Base-by-base conservation (phyloP, 2,329 filamentous ascomycete genomes). In the Fusarium graminum region DNA sequence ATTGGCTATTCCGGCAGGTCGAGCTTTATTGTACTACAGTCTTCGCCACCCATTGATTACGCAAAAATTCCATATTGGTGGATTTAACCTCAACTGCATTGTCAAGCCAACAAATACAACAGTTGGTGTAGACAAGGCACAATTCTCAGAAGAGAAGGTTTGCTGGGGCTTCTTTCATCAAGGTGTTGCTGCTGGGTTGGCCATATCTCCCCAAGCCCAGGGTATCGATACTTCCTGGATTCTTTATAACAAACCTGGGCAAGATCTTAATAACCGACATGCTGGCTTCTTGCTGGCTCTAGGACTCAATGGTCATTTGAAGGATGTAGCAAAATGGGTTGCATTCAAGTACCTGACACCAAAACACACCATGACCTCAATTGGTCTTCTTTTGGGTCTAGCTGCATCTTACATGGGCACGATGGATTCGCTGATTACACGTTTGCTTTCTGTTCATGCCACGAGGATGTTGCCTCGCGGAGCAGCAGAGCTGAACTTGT, bases 151-250 rank as follows among this genome's bases (percentile, higher is more conserved):
- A 79, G 95, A 99, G 72, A 98, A 97, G 77, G 93, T 97, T 39
- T 94, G 93, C 74, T 99, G 95, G 95, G 94, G 94, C 1, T 99
- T 97, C 79, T 99, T 99, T 79, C 95, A 99, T 76, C 93, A 96
- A 59, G 95, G 95, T 8, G 94, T 96, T 29, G 91, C 94, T n/a
- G 92, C 92, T 25, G 95, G 95, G 4, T 81, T 99, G 26, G 92
- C 93, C 57, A 97, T 99, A 50, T 97, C 95, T 7, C 90, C 90
- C 13, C 86, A 92, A 55, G 94, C 94, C 5, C 93, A 93, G 73
- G 94, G 94, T 6, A 98, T 99, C 65, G 95, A 99, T 74, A 97
- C 94, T 0, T 98, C 94, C 0, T 99, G 96, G 96, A 97, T 99
- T 69, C 85, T 97, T 32, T 99, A 96, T 83, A 99, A 99, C 81